These are phyloP conservation scores for Papiliotrema flavescens DNA, from an alignment of 1,284 basidiomycete genomes.

Conservation along the genomic window DNA sequence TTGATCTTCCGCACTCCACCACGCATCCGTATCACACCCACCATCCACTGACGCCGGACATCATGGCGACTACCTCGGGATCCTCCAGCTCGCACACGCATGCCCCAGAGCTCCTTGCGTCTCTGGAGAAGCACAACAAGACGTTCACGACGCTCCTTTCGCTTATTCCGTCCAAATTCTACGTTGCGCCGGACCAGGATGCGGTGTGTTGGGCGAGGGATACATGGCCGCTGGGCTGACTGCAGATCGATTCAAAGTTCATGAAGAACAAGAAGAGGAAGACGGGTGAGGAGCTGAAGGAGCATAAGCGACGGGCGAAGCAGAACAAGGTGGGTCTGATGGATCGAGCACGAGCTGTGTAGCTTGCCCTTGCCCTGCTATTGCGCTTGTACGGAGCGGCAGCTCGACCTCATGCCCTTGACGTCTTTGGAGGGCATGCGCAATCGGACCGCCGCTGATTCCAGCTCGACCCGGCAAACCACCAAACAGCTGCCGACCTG, in stretches of 20 bases:
- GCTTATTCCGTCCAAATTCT: conserved; percentile 83
- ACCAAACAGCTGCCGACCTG: conserved; percentile 74
- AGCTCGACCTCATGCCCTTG: no score
- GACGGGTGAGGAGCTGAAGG: conserved; percentile 77
- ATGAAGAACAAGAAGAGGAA: conserved; percentile 85
- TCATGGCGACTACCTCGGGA: neutral
- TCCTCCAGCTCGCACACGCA: neutral
- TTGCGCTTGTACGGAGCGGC: no score
- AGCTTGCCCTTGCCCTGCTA: neutral
- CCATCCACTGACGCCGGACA: neutral
- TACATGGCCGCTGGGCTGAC: neutral
- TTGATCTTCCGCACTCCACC: no score
- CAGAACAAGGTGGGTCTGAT: conserved; percentile 65
- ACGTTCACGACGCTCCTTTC: conserved; percentile 74
- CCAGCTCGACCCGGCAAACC: conserved; percentile 84
- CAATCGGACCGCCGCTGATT: no score
- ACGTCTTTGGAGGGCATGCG: no score
- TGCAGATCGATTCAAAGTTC: conserved; percentile 63
- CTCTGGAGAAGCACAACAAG: conserved; percentile 75
- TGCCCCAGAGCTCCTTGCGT: conserved; percentile 55
- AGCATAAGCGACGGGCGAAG: conserved; percentile 78
- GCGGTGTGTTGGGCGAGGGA: conserved; percentile 48
- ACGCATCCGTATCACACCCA: no score
- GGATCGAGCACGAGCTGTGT: neutral
- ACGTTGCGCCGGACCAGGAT: conserved; percentile 67